A percentile compares a stretch with the other conserved stretches of the same genome.
Conservation (phyloP, 148 eudicot species). For the Camellia japonica region DNA sequence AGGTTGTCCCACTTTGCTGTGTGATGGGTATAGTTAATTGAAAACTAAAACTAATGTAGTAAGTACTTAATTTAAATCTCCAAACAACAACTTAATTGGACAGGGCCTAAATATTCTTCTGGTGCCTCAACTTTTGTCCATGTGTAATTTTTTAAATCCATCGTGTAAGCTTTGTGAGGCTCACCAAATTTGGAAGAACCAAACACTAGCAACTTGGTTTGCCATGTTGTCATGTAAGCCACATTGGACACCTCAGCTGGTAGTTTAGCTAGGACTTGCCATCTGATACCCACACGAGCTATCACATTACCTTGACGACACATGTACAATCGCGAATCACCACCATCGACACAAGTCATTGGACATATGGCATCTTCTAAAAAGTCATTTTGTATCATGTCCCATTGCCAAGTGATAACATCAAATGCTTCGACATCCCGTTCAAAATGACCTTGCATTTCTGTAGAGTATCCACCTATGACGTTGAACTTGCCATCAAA, state of each 20-base stretch:
- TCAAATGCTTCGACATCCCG: conserved; percentile 28
- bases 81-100: conserved; percentile 24
- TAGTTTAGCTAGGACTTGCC: conserved; percentile 45
- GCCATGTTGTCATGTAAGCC: conserved; percentile 32
- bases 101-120: conserved; percentile 50
- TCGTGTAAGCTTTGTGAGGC: conserved; percentile 31
- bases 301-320: conserved; percentile 33
- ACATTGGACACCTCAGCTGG: conserved; percentile 34
- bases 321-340: conserved; percentile 28
- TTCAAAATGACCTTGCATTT: conserved; percentile 40
- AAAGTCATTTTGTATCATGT: conserved; percentile 29
- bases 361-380: conserved; percentile 29
- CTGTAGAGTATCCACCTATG: conserved; percentile 71
- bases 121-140: conserved; percentile 55
- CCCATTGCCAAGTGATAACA: conserved; percentile 36
- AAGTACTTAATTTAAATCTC: conserved; percentile 28
- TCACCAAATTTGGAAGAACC: conserved; percentile 31
- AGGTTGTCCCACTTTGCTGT: too few species aligned
- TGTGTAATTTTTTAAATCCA: conserved; percentile 40
- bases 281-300: conserved; percentile 25
- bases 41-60: too few species aligned
- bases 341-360: conserved; percentile 33
- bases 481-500: conserved; percentile 61
- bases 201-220: conserved; percentile 25
- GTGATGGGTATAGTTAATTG: too few species aligned